Evolutionary conservation across 495 filamentous ascomycete genomes (phyloP), one percentile per base, ranked within the genome.

Genomic region (Ramalina peruviana): DNA sequence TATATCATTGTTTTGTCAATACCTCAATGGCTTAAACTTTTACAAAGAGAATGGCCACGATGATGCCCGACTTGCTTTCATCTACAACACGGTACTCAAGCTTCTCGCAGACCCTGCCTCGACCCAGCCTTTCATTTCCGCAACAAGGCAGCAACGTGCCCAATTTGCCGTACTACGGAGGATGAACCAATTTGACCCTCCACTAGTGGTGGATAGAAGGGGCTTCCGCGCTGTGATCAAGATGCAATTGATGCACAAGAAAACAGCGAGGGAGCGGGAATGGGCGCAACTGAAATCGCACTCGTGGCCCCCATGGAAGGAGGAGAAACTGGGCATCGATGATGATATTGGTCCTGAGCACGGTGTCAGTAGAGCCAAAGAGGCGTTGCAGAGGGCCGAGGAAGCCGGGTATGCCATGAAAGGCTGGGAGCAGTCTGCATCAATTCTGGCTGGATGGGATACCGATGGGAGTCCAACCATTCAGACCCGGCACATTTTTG

Each of bases 291-390:
- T 82, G 27, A 82, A 85, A 63, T 68, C 74, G 5, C 65, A 65
- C 0, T 76, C 72, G 12, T 86, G 83, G 83, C 83, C 83, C 3
- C 83, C 83, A 1, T 87, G 78, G 79, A 84, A 82, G 45, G 72
- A 78, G 57, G 74, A 77, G 7, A 74, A 65, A 40, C 66, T 74
- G 12, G 78, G 76, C 3, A 69, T 80, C 20, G 79, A 83, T 61
- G 66, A 68, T 20, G 60, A 69, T 4, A 75, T 74, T 25, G 75
- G 70, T 7, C 64, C 67, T 40, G 75, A 81, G 40, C 73, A 74
- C 27, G 70, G 73, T 50, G 62, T 64, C n/a, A 79, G 80, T 40
- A 72, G 77, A 40, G 79, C 81, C 11, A 70, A 66, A 48, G 65
- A 70, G 19, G 73, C 78, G 0, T 59, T 86, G 30, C 61, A 60